Evolutionary conservation across 1,139 yeast genomes (phyloP).

Genomic region (Meyerozyma elateridarum): DNA sequence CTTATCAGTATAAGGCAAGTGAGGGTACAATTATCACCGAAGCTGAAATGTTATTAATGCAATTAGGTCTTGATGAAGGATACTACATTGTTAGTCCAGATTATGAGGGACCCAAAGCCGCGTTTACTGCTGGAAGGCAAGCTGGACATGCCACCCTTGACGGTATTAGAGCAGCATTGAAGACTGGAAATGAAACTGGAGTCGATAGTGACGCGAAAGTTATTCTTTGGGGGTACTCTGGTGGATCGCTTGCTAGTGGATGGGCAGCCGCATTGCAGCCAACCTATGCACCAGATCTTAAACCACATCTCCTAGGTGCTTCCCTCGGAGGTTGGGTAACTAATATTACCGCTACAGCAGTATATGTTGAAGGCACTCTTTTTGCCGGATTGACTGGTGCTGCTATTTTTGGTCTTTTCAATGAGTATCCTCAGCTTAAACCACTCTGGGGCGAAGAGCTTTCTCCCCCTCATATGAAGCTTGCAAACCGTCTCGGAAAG

Average conservation of each 20-base stretch:
- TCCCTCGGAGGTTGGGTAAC: slow-evolving; percentile 14
- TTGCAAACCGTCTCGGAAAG: slow-evolving; percentile 2
- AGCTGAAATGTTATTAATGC: slow-evolving; percentile 24
- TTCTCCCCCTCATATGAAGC: slow-evolving; percentile 1
- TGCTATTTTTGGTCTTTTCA: slow-evolving; percentile 23
- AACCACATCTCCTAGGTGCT: slow-evolving; percentile 12
- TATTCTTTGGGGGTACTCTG: slow-evolving; percentile 19
- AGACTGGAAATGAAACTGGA: slow-evolving; percentile 12
- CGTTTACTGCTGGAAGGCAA: slow-evolving; percentile 10
- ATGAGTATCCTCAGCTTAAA: slow-evolving; percentile 23
- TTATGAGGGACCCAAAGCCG: slow-evolving; percentile 11
- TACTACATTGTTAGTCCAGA: slow-evolving; percentile 10
- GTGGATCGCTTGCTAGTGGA: slow-evolving; percentile 17
- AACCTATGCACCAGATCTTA: slow-evolving; percentile 17
- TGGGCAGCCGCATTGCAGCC: slow-evolving; percentile 20
- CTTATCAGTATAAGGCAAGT: slow-evolving; percentile 5
- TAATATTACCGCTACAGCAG: slow-evolving; percentile 18
- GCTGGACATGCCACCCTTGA: slow-evolving; percentile 11
- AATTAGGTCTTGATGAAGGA: slow-evolving; percentile 15
- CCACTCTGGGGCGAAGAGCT: slow-evolving; percentile 7
- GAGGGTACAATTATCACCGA: slow-evolving; percentile 9
- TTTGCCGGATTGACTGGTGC: slow-evolving; percentile 24
- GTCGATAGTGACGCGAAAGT: slow-evolving; percentile 13
- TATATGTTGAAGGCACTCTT: slow-evolving; percentile 18
- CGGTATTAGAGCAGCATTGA: slow-evolving; percentile 12